Conservation (phyloP, 2,329 filamentous ascomycete species). For the Lachnellula subtilissima region DNA sequence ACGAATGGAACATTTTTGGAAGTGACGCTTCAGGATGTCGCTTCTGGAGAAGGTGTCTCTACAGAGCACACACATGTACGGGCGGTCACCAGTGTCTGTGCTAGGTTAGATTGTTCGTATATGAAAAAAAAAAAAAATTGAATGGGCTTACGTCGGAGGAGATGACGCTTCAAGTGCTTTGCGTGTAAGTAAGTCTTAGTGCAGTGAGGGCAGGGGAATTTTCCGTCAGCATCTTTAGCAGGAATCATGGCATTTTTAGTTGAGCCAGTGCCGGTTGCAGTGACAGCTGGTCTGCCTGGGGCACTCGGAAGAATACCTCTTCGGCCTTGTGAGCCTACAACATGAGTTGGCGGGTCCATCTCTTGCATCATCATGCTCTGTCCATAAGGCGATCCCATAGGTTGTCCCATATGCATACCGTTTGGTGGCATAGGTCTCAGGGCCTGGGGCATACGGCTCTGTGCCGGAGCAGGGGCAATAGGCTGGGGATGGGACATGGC, state of each 20-base stretch:
- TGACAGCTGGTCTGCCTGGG: conserved; percentile 75
- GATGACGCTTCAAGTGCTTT: conserved; percentile 95
- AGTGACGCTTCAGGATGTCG: conserved; percentile 97
- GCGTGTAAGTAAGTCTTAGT: conserved; percentile 97
- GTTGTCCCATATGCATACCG: conserved; percentile 49
- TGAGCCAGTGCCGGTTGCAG: conserved; percentile 61
- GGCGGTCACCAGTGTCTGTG: conserved; percentile 90
- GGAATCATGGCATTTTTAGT: conserved; percentile 80
- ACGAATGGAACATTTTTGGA: conserved; percentile 97
- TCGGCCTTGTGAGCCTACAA: conserved; percentile 90
- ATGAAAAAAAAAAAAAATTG: background rate
- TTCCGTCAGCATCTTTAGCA: conserved; percentile 93
- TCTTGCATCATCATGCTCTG: conserved; percentile 56
- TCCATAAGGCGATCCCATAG: conserved; percentile 56
- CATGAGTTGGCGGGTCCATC: conserved; percentile 71
- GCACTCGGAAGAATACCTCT: conserved; percentile 89
- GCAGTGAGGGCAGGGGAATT: conserved; percentile 96
- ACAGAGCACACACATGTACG: conserved; percentile 97
- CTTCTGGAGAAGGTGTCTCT: conserved; percentile 97
- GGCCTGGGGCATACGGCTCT: conserved; percentile 49
- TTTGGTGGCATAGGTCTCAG: conserved; percentile 67
- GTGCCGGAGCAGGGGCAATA: conserved; percentile 65
- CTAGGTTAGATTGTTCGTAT: conserved; percentile 19
- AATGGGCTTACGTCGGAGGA: conserved; percentile 79
- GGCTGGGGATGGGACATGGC: conserved; percentile 68